A percentile compares a stretch with the other conserved stretches of the same genome.
phyloP scores from a whole-genome alignment of 1,284 basidiomycete species.

The Ganoderma sp. region DNA sequence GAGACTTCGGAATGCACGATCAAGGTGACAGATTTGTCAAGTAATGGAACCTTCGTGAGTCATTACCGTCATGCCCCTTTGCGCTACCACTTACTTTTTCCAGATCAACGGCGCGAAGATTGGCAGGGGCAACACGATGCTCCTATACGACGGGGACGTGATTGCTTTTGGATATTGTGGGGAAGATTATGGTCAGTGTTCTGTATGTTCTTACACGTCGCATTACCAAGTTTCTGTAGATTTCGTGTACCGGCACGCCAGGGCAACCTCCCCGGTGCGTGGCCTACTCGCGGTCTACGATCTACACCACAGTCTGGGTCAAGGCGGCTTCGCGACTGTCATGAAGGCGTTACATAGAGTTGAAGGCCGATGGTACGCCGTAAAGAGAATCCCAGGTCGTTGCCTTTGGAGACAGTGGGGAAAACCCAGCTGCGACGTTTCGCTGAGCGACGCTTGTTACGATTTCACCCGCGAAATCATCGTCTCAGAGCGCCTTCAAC shows the following conservation, averaged over 20 bases:
- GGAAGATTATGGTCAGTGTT: constrained; percentile 53
- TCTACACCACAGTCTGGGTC: constrained; percentile 69
- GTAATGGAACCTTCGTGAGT: constrained; percentile 84
- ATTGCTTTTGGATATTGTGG: no score
- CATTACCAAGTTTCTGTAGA: no score
- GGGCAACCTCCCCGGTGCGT: constrained; percentile 48
- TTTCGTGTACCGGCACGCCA: constrained; percentile 59
- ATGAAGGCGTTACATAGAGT: constrained; percentile 67
- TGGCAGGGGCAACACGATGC: constrained; percentile 57
- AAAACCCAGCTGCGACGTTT: constrained; percentile 5
- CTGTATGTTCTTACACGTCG: no score
- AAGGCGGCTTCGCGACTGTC: constrained; percentile 82
- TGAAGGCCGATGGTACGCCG: constrained; percentile 69
- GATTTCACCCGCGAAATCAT: constrained; percentile 76
- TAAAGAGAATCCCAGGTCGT: constrained; percentile 74
- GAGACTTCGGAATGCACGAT: constrained; percentile 52
- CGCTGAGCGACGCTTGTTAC: constrained; percentile 12
- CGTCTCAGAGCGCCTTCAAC: constrained; percentile 77
- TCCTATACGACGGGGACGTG: constrained; percentile 82
- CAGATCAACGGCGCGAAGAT: constrained; percentile 78
- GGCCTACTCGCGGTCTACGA: constrained; percentile 71
- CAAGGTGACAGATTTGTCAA: constrained; percentile 73
- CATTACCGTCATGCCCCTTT: neutral
- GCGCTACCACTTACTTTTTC: neutral
- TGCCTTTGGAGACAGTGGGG: constrained; percentile 38